Percentiles rank a stretch among this genome's conserved stretches.
phyloP scores from a whole-genome alignment of 306 rosid genomes.

The Morella rubra region DNA sequence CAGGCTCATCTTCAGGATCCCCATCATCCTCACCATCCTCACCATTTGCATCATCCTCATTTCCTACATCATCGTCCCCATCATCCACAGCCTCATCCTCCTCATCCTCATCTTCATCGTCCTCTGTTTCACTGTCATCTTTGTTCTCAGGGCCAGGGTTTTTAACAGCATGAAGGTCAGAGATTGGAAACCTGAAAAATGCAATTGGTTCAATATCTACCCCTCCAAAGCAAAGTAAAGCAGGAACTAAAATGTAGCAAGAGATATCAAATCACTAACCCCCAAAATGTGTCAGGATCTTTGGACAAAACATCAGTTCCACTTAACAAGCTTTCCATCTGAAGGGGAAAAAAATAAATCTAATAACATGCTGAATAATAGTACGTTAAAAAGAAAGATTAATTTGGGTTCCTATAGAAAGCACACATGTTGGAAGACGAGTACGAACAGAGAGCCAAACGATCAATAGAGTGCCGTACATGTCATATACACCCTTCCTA shows the following conservation, averaged over 20 bases:
- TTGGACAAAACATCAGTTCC: conserved; percentile 12
- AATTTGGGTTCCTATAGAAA: background rate
- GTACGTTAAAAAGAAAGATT: background rate
- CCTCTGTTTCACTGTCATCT: conserved; percentile 53
- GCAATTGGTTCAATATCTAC: background rate
- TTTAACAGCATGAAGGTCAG: conserved; percentile 31
- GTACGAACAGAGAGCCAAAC: background rate
- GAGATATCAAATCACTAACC: conserved; percentile 20
- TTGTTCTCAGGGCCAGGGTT: conserved; percentile 44
- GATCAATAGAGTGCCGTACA: background rate
- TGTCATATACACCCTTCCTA: background rate
- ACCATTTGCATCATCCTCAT: conserved; percentile 45
- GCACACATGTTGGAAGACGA: background rate
- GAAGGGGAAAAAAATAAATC: conserved; percentile 6
- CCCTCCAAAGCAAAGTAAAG: background rate
- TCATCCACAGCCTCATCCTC: conserved; percentile 30
- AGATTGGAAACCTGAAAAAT: conserved; percentile 50
- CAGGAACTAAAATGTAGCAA: background rate
- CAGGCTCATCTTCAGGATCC: conserved; percentile 52
- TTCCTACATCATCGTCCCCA: conserved; percentile 47
- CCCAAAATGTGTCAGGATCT: conserved; percentile 16
- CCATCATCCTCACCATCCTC: conserved; percentile 50
- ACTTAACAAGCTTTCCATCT: conserved; percentile 23
- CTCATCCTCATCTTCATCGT: conserved; percentile 43
- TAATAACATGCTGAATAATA: background rate